Base-by-base conservation (phyloP, 768 basidiomycete species). In the Saitozyma podzolica region DNA sequence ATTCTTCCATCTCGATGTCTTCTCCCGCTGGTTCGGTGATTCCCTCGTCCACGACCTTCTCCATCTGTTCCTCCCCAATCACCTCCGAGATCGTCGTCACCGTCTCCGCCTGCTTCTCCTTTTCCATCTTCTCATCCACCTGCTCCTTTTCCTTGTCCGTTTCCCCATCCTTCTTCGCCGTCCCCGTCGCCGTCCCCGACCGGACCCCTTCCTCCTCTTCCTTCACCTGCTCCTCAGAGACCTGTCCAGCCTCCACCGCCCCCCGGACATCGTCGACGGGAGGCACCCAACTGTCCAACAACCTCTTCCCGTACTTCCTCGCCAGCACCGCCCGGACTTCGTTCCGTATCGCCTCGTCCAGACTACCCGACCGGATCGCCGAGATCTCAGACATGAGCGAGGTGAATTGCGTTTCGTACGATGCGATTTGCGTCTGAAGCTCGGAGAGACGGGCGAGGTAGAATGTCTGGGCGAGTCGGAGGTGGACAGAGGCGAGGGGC, bases 351-450 rank as follows among this genome's bases (percentile, higher is more conserved):
- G 80, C 80, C 54, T 82, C 81, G 69, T 89, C 88, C 85, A 86
- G 86, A 56, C 80, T 78, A 0, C 90, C 90, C 11, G 83, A 81
- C 37, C 87, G 86, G 63, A 92, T 89, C 2, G 86, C 86, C 54
- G 89, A 86, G 50, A 93, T 90, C 78, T 94, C 92, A 3, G 83
- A 80, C 17, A 87, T 83, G 13, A 92, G 82, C 37, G 73, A 88
- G 90, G 86, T 90, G 85, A 93, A 96, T 61, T 84, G 86, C 39
- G 80, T 76, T 80, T 95, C 93, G 74, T 93, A 89, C 1, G 80
- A 83, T 40, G 83, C 71, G 47, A 96, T 91, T 50, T 87, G 83
- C n/a, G 82, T 82, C 59, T 86, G 85, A 4, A 96, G 81, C 68
- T 95, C 89, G 16, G 83, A 74, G 43, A 91, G 82, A 40, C 92